These are phyloP conservation scores for Pinus taeda DNA, from an alignment of 75 land plant genomes.

Conservation along the genomic window DNA sequence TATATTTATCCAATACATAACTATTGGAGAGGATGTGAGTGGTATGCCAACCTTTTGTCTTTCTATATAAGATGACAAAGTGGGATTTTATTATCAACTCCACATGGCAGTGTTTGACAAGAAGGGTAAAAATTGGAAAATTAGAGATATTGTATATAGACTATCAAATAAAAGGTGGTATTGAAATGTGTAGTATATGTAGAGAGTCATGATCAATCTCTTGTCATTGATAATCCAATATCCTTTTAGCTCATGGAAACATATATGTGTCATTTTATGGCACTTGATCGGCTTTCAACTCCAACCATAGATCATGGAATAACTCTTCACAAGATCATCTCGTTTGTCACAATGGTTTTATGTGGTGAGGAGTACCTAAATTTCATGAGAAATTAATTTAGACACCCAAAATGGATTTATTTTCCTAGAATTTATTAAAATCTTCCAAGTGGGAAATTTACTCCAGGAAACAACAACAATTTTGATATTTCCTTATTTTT, in stretches of 20 bases:
- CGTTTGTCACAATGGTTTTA: conserved; percentile 81
- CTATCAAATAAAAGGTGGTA: conserved; percentile 82
- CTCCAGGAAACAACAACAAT: conserved; percentile 61
- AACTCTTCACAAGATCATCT: conserved; percentile 90
- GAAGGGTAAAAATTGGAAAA: conserved; percentile 79
- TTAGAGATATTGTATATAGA: conserved; percentile 82
- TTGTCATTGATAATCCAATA: conserved; percentile 91
- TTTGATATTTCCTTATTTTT: too few species aligned
- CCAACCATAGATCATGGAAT: conserved; percentile 83
- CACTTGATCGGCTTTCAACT: conserved; percentile 68
- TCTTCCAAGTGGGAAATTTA: conserved; percentile 63
- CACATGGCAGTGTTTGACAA: conserved; percentile 91
- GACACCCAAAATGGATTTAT: conserved; percentile 95
- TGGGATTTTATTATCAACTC: conserved; percentile 90
- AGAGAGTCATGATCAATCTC: conserved; percentile 95
- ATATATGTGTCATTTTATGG: conserved; percentile 96
- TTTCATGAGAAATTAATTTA: conserved; percentile 97
- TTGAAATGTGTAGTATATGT: conserved; percentile 88
- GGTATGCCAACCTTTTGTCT: conserved; percentile 91
- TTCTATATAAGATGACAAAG: conserved; percentile 77
- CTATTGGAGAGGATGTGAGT: conserved; percentile 93
- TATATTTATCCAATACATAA: conserved; percentile 27
- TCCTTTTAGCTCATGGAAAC: conserved; percentile 97
- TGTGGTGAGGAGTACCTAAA: conserved; percentile 93
- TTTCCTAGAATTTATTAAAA: conserved; percentile 74